Percentiles rank a stretch among this genome's conserved stretches.
Evolutionary conservation across 2,329 filamentous ascomycete genomes (phyloP).

Genomic region (Claviceps capensis): DNA sequence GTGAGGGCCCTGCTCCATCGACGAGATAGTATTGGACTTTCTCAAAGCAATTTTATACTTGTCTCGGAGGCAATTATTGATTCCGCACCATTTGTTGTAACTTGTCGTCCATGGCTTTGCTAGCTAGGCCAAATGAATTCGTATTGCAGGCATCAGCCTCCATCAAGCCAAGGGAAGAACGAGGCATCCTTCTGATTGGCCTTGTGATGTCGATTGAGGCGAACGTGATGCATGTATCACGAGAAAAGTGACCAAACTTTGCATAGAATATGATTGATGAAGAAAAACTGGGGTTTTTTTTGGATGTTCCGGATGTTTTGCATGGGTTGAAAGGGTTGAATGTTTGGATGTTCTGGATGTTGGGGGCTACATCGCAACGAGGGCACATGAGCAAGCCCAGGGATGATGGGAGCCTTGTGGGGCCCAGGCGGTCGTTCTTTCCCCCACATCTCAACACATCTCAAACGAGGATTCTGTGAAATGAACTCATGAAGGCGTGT

Average conservation of each 20-base stretch:
- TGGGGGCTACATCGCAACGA: not conserved
- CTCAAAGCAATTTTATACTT: not conserved
- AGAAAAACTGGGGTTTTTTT: not conserved
- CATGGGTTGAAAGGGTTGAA: not conserved
- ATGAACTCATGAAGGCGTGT: not conserved
- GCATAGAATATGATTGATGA: not conserved
- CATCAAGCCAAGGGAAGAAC: no score
- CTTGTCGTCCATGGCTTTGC: not conserved
- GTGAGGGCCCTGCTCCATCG: not conserved
- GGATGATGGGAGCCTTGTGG: not conserved
- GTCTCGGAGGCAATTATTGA: not conserved
- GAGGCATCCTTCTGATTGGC: no score
- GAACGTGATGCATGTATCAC: no score
- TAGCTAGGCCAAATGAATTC: not conserved
- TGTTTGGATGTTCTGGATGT: not conserved
- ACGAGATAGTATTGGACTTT: not conserved
- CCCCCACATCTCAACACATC: not conserved
- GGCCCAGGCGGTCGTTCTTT: not conserved
- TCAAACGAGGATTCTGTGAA: constrained; percentile 2
- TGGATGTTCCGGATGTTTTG: no score
- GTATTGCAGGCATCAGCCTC: no score
- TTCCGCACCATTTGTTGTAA: not conserved
- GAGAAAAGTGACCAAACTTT: not conserved
- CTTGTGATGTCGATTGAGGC: no score
- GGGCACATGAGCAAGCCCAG: not conserved